Base-by-base conservation (phyloP, 2,329 filamentous ascomycete genomes). In the Seiridium cupressi region DNA sequence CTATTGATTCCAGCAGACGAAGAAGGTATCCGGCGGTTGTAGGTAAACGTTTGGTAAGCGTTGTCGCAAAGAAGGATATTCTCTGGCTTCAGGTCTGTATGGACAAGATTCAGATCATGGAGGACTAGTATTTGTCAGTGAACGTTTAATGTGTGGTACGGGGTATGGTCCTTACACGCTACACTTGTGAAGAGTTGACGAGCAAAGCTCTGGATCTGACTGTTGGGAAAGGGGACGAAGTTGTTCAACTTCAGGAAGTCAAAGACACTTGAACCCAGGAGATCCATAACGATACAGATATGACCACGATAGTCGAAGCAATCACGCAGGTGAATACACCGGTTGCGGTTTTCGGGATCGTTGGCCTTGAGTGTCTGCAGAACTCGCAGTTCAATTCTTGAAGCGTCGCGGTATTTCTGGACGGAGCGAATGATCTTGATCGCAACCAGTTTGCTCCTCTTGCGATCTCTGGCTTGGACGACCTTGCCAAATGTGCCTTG, bases 401-500 rank as follows among this genome's bases (percentile, higher is more conserved):
- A 96, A 42, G 95, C 95, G 77, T 99, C 95, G 51, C 95, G 89
- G 72, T 99, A 99, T 74, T 99, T 99, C 72, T 97, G 95, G 10
- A 99, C 95, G 1, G 95, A 97, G 67, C 95, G 89, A 66, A 99
- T 98, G 74, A 99, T 96, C 76, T 99, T 99, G 76, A 99, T 92
- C 40, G 95, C 95, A 44, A 96, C 96, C 4, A 82, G 73, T 73
- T 93, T 92, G 66, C 89, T 89, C 64, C 88, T 88, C 68, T 85
- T 85, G 62, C 86, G 86, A 73, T 99, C 95, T 67, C 86, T 89
- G 57, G 95, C 95, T 75, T 97, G 90, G 18, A 99, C 95, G 13
- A 99, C 95, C 76, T 99, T 99, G 71, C 95, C 95, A 73, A 99
- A 99, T 0, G 95, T 99, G 64, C 95, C 95, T 77, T 99, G 95